Evolutionary conservation across 1,284 basidiomycete genomes (phyloP).

Genomic region (Mycosarcoma mackinlayi): DNA sequence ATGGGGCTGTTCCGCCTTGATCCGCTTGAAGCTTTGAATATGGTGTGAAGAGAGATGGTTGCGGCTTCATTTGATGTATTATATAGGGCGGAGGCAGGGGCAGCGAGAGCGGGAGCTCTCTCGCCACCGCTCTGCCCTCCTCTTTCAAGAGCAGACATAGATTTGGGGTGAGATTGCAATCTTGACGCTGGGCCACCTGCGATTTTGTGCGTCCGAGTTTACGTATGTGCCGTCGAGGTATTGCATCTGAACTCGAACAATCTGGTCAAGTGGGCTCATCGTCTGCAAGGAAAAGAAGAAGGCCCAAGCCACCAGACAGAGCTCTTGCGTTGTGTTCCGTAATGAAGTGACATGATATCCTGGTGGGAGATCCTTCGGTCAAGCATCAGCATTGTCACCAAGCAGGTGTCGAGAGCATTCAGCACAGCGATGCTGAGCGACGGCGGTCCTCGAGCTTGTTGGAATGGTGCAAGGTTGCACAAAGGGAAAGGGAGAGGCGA

Average conservation of each 20-base stretch:
- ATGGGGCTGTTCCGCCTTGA: not conserved
- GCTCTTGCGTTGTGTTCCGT: not conserved
- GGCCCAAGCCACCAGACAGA: not conserved
- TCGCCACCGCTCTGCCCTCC: not conserved
- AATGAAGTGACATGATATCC: too few species aligned
- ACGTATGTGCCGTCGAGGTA: too few species aligned
- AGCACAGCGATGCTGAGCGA: too few species aligned
- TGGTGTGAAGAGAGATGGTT: not conserved
- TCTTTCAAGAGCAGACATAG: not conserved
- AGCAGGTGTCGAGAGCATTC: too few species aligned
- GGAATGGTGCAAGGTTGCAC: constrained; percentile 8
- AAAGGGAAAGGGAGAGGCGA: constrained; percentile 3
- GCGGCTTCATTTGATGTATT: not conserved
- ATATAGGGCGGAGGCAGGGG: constrained; percentile 2
- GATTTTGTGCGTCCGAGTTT: too few species aligned
- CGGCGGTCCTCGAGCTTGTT: too few species aligned
- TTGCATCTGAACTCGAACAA: too few species aligned
- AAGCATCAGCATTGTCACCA: too few species aligned
- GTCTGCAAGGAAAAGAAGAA: constrained; percentile 3
- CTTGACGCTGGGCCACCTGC: too few species aligned
- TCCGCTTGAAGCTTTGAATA: not conserved
- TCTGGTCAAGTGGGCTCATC: not conserved
- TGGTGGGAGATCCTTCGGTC: too few species aligned
- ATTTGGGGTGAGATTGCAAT: too few species aligned
- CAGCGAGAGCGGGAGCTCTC: constrained; percentile 6